Evolutionary conservation across 179 eudicot species (phyloP).

Genomic region (Heliamphora pulchella): DNA sequence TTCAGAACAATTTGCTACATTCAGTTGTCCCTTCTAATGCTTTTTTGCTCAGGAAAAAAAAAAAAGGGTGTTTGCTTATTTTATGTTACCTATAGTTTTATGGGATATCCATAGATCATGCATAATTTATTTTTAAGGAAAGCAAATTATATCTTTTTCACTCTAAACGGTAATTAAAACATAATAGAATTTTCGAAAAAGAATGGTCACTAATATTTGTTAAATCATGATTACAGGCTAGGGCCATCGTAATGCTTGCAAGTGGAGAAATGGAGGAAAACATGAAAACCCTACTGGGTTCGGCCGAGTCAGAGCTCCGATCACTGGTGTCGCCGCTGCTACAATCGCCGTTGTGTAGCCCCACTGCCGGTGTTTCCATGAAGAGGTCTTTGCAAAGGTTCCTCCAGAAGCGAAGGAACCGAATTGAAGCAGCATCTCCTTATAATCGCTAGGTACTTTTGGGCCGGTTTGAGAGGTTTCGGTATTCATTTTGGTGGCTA

Average conservation of each 20-base stretch:
- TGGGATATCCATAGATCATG: too few relatives aligned
- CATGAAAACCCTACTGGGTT: not conserved
- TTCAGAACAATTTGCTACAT: too few relatives aligned
- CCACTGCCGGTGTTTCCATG: constrained; percentile 20
- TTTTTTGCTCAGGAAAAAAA: too few relatives aligned
- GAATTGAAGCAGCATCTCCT: constrained; percentile 25
- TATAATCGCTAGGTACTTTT: constrained; percentile 14
- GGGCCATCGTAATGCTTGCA: constrained; percentile 31
- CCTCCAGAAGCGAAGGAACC: constrained; percentile 29
- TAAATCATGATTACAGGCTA: constrained; percentile 29
- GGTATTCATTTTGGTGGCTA: not conserved
- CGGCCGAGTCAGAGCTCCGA: too few relatives aligned
- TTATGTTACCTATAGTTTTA: too few relatives aligned
- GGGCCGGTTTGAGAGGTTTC: not conserved
- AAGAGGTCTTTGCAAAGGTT: constrained; percentile 31
- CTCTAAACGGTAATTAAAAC: too few relatives aligned
- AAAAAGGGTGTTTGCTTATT: too few relatives aligned
- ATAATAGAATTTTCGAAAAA: too few relatives aligned
- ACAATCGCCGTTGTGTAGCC: not conserved
- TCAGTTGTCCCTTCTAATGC: too few relatives aligned
- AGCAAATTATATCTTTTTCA: too few relatives aligned
- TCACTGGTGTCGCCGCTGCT: constrained; percentile 11
- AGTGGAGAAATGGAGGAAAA: constrained; percentile 24
- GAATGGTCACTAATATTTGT: too few relatives aligned
- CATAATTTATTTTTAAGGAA: too few relatives aligned